Percentiles rank a stretch among this genome's conserved stretches.
These are phyloP conservation scores for Carallia pectinifolia DNA, from an alignment of 345 rosid species.

Conservation along the genomic window DNA sequence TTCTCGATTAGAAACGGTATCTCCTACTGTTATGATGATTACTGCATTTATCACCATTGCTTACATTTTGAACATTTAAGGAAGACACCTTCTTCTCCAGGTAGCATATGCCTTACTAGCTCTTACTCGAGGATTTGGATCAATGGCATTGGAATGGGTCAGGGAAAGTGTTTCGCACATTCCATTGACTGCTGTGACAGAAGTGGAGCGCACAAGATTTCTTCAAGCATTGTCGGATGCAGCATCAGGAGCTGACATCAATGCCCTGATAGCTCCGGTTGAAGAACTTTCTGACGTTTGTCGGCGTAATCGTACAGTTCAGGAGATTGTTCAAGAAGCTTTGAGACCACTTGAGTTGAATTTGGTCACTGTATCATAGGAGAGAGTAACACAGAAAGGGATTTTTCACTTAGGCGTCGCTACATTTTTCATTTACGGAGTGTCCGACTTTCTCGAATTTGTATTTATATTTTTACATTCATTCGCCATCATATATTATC, in stretches of 20 bases:
- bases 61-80: neutral
- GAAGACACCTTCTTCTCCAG: constrained; percentile 27
- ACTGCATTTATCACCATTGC: neutral
- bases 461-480: constrained; percentile 25
- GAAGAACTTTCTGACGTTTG: constrained; percentile 95
- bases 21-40: neutral
- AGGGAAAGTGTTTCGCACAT: constrained; percentile 61
- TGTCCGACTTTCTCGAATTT: constrained; percentile 16
- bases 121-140: constrained; percentile 58
- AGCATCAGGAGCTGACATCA: constrained; percentile 69
- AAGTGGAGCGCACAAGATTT: constrained; percentile 66
- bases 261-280: constrained; percentile 52
- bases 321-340: constrained; percentile 88
- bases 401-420: constrained; percentile 50
- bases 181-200: constrained; percentile 74
- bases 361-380: constrained; percentile 49
- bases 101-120: constrained; percentile 78
- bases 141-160: constrained; percentile 78
- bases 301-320: constrained; percentile 87
- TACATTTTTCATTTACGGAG: constrained; percentile 2
- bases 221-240: constrained; percentile 70
- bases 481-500: constrained; percentile 28
- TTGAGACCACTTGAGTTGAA: constrained; percentile 80
- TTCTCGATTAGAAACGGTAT: constrained; percentile 88
- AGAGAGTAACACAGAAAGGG: constrained; percentile 23